Percentiles rank a stretch among this genome's conserved stretches.
phyloP scores from a whole-genome alignment of 345 rosid genomes.

The Hibiscus mutabilis region DNA sequence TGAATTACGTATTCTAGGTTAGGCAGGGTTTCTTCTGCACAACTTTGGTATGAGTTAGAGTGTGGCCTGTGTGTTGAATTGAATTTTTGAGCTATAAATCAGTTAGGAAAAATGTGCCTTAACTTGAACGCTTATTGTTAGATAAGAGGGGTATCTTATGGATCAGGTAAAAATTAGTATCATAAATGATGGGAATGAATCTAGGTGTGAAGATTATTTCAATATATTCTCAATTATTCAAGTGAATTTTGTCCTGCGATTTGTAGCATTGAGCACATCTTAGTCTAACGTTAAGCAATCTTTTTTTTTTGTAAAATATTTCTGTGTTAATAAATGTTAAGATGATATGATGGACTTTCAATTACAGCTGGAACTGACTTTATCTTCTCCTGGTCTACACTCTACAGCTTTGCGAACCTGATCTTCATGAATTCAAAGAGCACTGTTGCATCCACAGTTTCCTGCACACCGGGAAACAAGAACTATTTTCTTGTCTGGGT shows the following conservation, averaged over 20 bases:
- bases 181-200: not conserved
- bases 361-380: not conserved
- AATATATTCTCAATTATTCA: not conserved
- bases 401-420: slow-evolving; percentile 18
- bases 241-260: not conserved
- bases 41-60: not conserved
- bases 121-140: not conserved
- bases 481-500: slow-evolving; percentile 40
- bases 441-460: slow-evolving; percentile 43
- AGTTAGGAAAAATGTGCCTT: not conserved
- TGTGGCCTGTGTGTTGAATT: not conserved
- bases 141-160: not conserved
- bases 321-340: not conserved
- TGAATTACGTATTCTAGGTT: no score
- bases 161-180: not conserved
- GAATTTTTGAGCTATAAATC: not conserved
- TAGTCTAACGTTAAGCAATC: not conserved
- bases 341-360: not conserved
- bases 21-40: not conserved
- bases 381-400: not conserved
- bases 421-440: slow-evolving; percentile 43
- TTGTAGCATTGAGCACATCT: not conserved
- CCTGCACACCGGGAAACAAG: slow-evolving; percentile 61
- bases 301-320: not conserved
- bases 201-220: not conserved